These are phyloP conservation scores for Dactylella cylindrospora DNA, from an alignment of 2,329 filamentous ascomycete species.

Conservation along the genomic window DNA sequence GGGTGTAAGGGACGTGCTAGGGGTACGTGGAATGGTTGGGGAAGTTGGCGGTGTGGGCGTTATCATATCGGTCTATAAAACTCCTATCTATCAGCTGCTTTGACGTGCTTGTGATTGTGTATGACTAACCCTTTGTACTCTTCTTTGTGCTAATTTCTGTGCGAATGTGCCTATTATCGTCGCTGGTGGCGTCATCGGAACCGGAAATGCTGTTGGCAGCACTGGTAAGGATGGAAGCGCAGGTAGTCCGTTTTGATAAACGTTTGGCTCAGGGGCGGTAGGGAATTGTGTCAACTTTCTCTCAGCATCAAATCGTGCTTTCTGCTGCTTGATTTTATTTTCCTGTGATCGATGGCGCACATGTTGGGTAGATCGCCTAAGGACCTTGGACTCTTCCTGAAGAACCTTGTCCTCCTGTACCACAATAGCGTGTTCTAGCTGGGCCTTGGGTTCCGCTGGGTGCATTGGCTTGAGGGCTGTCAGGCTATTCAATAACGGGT, in stretches of 20 bases:
- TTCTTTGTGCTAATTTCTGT: constrained; percentile 7
- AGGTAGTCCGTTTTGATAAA: constrained; percentile 9
- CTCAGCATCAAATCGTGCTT: constrained; percentile 25
- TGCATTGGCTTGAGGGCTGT: neutral
- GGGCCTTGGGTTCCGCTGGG: no score
- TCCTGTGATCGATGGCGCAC: neutral
- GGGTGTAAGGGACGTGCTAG: neutral
- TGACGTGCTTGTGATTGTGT: no score
- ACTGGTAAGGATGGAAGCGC: constrained; percentile 31
- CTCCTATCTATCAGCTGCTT: no score
- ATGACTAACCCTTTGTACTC: constrained; percentile 12
- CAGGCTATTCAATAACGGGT: neutral
- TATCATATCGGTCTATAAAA: neutral
- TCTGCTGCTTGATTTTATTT: neutral
- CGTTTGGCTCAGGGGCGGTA: neutral
- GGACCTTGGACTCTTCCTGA: neutral
- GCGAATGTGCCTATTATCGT: constrained; percentile 5
- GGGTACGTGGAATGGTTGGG: constrained; percentile 1
- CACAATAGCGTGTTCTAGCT: neutral
- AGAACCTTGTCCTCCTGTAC: neutral
- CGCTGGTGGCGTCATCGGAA: constrained; percentile 15
- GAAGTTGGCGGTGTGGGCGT: constrained; percentile 27
- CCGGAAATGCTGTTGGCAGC: constrained; percentile 14
- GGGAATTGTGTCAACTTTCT: constrained; percentile 6
- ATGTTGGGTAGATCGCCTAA: constrained; percentile 1